Conservation (phyloP, 2,329 filamentous ascomycete genomes). For the Penicillium sclerotigenum region DNA sequence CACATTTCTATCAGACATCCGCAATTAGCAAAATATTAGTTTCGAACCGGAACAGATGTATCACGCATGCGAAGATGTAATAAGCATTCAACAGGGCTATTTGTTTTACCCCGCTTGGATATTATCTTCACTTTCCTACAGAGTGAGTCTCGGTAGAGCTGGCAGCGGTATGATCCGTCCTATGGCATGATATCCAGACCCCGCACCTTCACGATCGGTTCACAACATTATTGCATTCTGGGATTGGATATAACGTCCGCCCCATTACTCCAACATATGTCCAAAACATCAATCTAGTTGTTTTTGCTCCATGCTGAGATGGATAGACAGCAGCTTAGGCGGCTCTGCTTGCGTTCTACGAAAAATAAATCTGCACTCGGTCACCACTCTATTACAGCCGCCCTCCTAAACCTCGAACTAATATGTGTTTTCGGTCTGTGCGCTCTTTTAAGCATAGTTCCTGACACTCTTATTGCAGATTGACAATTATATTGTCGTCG, state of each 20-base stretch:
- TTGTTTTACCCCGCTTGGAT: neutral
- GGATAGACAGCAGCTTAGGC: neutral
- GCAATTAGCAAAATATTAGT: neutral
- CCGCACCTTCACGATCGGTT: neutral
- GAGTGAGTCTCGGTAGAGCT: neutral
- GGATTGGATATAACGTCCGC: neutral
- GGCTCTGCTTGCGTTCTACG: neutral
- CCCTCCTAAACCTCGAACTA: neutral
- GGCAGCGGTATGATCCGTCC: neutral
- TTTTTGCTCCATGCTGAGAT: neutral
- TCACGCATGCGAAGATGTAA: neutral
- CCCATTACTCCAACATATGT: neutral
- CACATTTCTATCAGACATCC: neutral
- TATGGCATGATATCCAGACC: neutral
- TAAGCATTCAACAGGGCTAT: too few species aligned
- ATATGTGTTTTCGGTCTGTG: neutral
- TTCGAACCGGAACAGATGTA: neutral
- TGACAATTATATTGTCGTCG: neutral
- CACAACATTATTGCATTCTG: neutral
- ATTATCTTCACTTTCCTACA: neutral
- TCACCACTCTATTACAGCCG: neutral
- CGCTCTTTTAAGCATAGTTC: neutral
- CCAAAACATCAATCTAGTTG: neutral
- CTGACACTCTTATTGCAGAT: neutral
- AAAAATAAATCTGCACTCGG: neutral